Conservation (phyloP, 805 yeast species). For the Candida glaebosa region DNA sequence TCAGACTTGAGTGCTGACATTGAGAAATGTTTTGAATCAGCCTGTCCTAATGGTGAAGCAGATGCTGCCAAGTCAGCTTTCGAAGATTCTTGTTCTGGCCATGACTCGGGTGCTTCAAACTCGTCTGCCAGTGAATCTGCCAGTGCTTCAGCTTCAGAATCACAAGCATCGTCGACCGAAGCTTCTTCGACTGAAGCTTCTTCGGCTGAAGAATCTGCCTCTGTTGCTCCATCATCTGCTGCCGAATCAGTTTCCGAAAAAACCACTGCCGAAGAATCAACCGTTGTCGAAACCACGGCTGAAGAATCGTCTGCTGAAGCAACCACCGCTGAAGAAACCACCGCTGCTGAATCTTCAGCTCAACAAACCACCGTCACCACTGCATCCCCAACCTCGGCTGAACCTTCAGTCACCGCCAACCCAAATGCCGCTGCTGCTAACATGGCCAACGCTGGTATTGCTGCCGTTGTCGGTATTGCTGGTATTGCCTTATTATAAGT, state of each 20-base stretch:
- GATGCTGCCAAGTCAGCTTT: constrained; percentile 60
- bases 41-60: constrained; percentile 65
- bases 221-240: constrained; percentile 12
- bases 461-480: constrained; percentile 35
- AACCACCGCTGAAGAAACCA: constrained; percentile 16
- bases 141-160: constrained; percentile 26
- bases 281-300: constrained; percentile 8
- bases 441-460: constrained; percentile 15
- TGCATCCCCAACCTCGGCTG: constrained; percentile 3
- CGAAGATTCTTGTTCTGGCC: constrained; percentile 48
- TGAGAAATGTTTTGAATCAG: constrained; percentile 57
- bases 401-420: constrained; percentile 18
- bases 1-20: constrained; percentile 50
- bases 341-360: constrained; percentile 18
- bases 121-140: constrained; percentile 20
- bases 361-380: constrained; percentile 8
- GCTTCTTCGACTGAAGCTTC: constrained; percentile 18
- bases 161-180: constrained; percentile 31
- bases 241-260: constrained; percentile 9
- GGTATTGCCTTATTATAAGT: constrained; percentile 35
- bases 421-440: constrained; percentile 24
- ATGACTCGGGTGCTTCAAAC: constrained; percentile 22
- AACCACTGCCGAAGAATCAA: constrained; percentile 4
- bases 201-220: constrained; percentile 16
- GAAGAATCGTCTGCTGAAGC: constrained; percentile 12